Evolutionary conservation across 2,329 filamentous ascomycete species (phyloP), one percentile per base, ranked within the genome.

Genomic region (Botrytis sinoallii): DNA sequence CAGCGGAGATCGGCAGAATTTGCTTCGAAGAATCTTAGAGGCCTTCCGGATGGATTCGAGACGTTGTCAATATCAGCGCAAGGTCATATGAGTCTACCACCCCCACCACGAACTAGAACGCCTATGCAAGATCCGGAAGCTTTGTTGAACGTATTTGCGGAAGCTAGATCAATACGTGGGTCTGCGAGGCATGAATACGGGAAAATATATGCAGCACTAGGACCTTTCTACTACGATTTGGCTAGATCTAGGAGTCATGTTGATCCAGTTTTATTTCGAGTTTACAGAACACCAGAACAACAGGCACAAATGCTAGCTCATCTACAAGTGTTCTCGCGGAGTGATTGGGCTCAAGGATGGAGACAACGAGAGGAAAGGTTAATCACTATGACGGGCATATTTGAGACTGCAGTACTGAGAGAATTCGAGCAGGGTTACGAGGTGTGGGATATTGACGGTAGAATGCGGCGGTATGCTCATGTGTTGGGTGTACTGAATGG

Each of bases 381-480:
- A 32, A 85, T 88, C 55, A 88, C 87, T 38, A 94, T 97, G 88
- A 89, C 91, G 77, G 88, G 88, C 55, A 91, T 96, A 74, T 99
- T 99, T 79, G 95, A 98, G 83, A 94, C 91, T 73, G 94, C 95
- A 5, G 95, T 97, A 5, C 84, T 98, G 70, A 89, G 92, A 67
- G 96, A 99, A 81, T 99, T 99, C 78, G 93, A 97, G 82, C 92
- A 96, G 80, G 96, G 94, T 6, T 97, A 97, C 77, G 93, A 96
- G 81, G 91, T 90, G 61, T 93, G 92, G 84, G 95, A 99, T 81
- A 90, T 97, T 71, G 92, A 97, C 77, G 94, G 93, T 3, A 88
- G 91, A 71, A 98, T 98, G 95, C 90, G 88, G 77, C 89, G 92
- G 79, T 98, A 97, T 82, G 95, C 95, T 3, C 90, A 94, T 78